A percentile compares a stretch with the other conserved stretches of the same genome.
Conservation (phyloP, 2,329 filamentous ascomycete species). For the Rhexocercosporidium sp. region DNA sequence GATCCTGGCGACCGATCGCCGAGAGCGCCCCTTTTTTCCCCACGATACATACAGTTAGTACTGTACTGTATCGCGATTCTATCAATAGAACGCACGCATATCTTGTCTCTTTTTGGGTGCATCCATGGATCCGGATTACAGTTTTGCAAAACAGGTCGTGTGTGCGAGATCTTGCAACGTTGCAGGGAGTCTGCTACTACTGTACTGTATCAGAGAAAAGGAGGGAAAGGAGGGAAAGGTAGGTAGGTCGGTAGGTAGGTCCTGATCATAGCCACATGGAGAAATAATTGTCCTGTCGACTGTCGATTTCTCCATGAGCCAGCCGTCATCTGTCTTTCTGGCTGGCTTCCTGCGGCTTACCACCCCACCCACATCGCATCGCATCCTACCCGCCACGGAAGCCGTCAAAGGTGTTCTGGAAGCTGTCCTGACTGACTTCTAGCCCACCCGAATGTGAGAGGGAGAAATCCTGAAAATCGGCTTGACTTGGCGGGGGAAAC, state of each 20-base stretch:
- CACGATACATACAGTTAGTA: too few relatives aligned
- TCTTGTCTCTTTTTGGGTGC: neutral
- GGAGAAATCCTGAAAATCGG: neutral
- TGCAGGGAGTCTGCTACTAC: neutral
- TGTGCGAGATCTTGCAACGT: neutral
- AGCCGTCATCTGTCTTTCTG: neutral
- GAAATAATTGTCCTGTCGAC: neutral
- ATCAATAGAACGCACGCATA: neutral
- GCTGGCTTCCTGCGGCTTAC: neutral
- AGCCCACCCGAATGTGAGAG: too few relatives aligned
- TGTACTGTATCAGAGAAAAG: too few relatives aligned
- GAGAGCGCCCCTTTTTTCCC: neutral
- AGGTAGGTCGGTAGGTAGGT: too few relatives aligned
- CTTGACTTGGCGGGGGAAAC: neutral
- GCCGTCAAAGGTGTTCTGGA: neutral
- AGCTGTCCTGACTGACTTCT: too few relatives aligned
- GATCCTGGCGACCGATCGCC: slow-evolving; percentile 2
- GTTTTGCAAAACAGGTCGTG: neutral
- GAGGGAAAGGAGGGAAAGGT: neutral
- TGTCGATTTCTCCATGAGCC: neutral
- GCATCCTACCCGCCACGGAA: neutral
- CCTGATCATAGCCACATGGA: neutral
- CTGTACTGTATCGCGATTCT: neutral
- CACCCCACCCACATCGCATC: too few relatives aligned
- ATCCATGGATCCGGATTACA: neutral